Evolutionary conservation across 345 rosid species (phyloP), one percentile per base, ranked within the genome.

Genomic region (Raphanus sativus): DNA sequence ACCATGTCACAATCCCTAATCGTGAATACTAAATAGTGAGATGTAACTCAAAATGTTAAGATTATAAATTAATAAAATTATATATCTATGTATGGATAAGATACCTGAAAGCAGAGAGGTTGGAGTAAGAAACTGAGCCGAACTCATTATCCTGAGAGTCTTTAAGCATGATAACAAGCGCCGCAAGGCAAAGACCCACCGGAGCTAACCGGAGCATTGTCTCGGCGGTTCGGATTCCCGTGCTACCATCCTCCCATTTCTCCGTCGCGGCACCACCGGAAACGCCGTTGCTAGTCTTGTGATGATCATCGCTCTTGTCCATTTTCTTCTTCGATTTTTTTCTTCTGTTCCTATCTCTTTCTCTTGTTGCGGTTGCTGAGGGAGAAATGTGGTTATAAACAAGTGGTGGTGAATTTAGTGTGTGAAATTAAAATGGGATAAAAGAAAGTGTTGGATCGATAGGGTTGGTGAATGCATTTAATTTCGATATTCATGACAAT

Each of bases 151-250:
- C 6, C 65, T 76, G 32, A 0, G 83, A 76, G 60, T 76, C 69
- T 48, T 80, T 71, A 48, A 80, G 77, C 83, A 80, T 80, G 61
- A 80, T 28, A 67, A 76, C 83, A 70, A 80, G 83, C 2, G 80
- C 83, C 9, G 80, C 76, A 69, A 80, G 74, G 76, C 83, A 80
- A 33, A 80, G 83, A 13, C 76, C 83, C 70, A 80, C 80, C 40
- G 83, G 83, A 59, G 74, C 80, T 71, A 80, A 38, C 70, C 83
- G 80, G 61, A 80, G 74, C 77, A 80, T 71, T 29, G 83, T 80
- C 74, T 80, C 83, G 2, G 70, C 73, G 4, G 70, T 75, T 65
- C 83, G 69, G 38, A 80, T 28, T 55, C 74, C 83, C 0, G 73
- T 30, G 21, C 83, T 70, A 10, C 6, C 45, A 30, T 75, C 80